Base-by-base conservation (phyloP, 1,284 basidiomycete genomes). In the Apiotrichum veenhuisii region DNA sequence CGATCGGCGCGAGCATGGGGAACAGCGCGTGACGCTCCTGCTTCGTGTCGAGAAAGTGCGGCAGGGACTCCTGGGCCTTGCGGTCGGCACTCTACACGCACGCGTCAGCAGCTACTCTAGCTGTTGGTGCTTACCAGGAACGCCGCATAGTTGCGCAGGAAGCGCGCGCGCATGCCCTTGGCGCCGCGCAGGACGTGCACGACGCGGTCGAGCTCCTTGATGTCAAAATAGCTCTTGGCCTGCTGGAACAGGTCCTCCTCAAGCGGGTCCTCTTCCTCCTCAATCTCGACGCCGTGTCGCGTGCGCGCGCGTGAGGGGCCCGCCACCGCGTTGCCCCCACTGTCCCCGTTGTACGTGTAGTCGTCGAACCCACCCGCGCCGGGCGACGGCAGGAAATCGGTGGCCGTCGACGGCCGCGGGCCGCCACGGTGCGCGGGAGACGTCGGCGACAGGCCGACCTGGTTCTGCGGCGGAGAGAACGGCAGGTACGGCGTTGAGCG, bases 151-250 rank as follows among this genome's bases (percentile, higher is more conserved):
- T 87, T 77, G 49, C 82, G 81, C 63, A 98, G 70, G 74, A 97
- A 98, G 20, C 80, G 80, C 1, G 87, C 86, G 67, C 88, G 88
- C 26, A 84, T 77, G 58, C 87, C 87, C 64, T 73, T 82, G 64
- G 87, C 88, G 14, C 80, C 77, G 44, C 79, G 78, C 46, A 96
- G 76, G 52, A 84, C 76, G 65, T 86, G 83, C 9, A 84, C 83
- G 40, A 87, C 89, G 59, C 92, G 83, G 54, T 85, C 81, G 64
- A 88, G 87, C 68, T 98, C 91, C 62, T 87, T 87, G 22, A 85
- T 80, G 61, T 91, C 86, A 63, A 91, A 84, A 66, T 86, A 87
- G 10, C 84, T 80, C 61, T 86, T 87, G 1, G 90, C 93, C 26
- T 88, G 81, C 58, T 84, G 75, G 65, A 91, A 82, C 14, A 70